Percentiles rank a stretch among this genome's conserved stretches.
Conservation (phyloP, 1,284 basidiomycete species). For the Crucibulum cyathiforme region DNA sequence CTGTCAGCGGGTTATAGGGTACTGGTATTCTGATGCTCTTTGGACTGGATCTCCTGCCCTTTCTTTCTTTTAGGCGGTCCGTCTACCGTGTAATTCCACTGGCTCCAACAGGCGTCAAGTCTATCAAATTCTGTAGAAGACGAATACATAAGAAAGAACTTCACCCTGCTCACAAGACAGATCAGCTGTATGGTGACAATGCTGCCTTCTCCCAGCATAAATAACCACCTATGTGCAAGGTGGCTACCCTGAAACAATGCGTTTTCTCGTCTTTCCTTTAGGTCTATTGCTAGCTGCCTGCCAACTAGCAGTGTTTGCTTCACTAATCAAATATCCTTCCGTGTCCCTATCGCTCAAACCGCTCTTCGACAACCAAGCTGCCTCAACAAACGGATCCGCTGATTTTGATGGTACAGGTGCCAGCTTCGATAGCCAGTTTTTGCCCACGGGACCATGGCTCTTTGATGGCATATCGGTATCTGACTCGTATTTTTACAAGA, state of each 20-base stretch:
- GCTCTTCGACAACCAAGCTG: slow-evolving; percentile 48
- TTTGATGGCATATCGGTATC: slow-evolving; percentile 44
- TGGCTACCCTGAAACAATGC: not conserved
- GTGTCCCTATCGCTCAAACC: slow-evolving; percentile 25
- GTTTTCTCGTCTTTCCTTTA: not conserved
- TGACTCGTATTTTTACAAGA: not conserved
- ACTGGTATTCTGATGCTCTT: too few relatives aligned
- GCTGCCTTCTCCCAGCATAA: not conserved
- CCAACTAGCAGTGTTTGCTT: not conserved
- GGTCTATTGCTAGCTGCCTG: too few relatives aligned
- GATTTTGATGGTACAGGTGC: slow-evolving; percentile 43
- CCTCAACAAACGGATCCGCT: slow-evolving; percentile 44
- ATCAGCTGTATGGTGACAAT: not conserved
- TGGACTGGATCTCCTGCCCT: too few relatives aligned
- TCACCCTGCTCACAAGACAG: not conserved
- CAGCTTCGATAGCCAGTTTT: slow-evolving; percentile 43
- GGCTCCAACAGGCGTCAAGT: not conserved
- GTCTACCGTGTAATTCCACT: not conserved
- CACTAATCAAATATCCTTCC: slow-evolving; percentile 27
- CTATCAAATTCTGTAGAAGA: not conserved
- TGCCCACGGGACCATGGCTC: slow-evolving; percentile 40
- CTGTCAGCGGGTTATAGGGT: too few relatives aligned
- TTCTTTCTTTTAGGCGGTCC: too few relatives aligned
- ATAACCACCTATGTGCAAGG: not conserved
- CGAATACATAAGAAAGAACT: not conserved